A percentile compares a stretch with the other conserved stretches of the same genome.
phyloP scores from a whole-genome alignment of 2,329 filamentous ascomycete species.

The Aaosphaeria pasadenensis region DNA sequence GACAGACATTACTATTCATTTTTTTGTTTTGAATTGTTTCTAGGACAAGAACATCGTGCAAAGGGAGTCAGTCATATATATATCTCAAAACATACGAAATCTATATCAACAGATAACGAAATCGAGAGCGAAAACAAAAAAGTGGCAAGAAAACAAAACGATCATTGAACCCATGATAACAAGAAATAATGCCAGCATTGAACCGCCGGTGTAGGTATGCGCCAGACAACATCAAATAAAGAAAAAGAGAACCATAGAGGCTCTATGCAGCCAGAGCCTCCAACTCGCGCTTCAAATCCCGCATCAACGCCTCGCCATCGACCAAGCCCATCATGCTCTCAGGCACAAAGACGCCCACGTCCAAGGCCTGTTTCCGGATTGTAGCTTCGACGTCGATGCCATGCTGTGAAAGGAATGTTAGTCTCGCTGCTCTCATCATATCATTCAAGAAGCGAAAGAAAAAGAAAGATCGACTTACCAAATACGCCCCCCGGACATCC shows the following conservation, averaged over 20 bases:
- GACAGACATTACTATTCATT: too few species aligned
- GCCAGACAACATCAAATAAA: too few species aligned
- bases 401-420: slow-evolving; percentile 38
- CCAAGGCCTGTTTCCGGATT: slow-evolving; percentile 46
- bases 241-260: not conserved
- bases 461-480: slow-evolving; percentile 32
- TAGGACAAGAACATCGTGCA: too few species aligned
- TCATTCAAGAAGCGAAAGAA: not conserved
- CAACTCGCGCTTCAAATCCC: slow-evolving; percentile 1
- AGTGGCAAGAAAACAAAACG: too few species aligned
- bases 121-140: too few species aligned
- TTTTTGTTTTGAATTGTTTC: too few species aligned
- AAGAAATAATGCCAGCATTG: too few species aligned
- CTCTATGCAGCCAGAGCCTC: not conserved
- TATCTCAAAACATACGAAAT: too few species aligned
- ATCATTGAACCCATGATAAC: too few species aligned
- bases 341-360: slow-evolving; percentile 53
- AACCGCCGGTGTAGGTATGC: too few species aligned
- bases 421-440: not conserved
- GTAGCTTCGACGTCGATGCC: slow-evolving; percentile 57
- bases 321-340: slow-evolving; percentile 41
- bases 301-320: slow-evolving; percentile 34
- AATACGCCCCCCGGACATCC: slow-evolving; percentile 27
- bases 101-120: too few species aligned
- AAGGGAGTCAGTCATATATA: too few species aligned